Evolutionary conservation across 805 yeast genomes (phyloP), one percentile per base, ranked within the genome.

Genomic region (Saccharomycopsis selenospora): DNA sequence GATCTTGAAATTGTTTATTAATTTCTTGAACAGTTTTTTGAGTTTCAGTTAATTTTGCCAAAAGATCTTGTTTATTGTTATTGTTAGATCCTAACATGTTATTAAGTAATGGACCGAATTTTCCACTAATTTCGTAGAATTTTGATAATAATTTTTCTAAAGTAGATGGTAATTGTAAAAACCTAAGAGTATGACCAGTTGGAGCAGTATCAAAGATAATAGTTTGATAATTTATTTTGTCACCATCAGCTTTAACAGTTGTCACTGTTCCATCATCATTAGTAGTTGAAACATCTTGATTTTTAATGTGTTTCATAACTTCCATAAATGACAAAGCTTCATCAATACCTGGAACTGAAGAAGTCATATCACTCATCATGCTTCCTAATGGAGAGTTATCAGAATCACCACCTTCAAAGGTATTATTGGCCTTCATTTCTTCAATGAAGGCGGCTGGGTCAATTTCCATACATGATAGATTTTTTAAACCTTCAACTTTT

Each of bases 161-260:
- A 3, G 96, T 90, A 25, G 95, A 78, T 33, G 99, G 99, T 60
- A 93, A 78, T 67, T 90, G 96, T 64, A 93, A 73, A 66, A 93
- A 93, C 61, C 99, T 79, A 59, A 93, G 72, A 2, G 99, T 93
- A 67, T 93, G 99, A 30, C 99, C 99, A 0, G 99, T 93, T 58
- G 99, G 99, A 0, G 99, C 99, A n/a, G 99, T 93, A 66, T 93
- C 99, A 61, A 93, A 93, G 56, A 93, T 88, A 56, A 93, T 90
- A 6, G 95, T 88, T 57, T 85, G 88, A 64, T 85, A 93, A 42
- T 73, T 73, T 52, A 75, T 69, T 36, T 50, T 29, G 55, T 56
- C 30, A 57, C 57, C 4, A 60, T 50, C 50, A 61, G 62, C 20
- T 56, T 59, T 40, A 64, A 59, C 26, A 18, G 38, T 33, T 17